These are phyloP conservation scores for Tuber umbilicatum DNA, from an alignment of 495 filamentous ascomycete species.

Conservation along the genomic window DNA sequence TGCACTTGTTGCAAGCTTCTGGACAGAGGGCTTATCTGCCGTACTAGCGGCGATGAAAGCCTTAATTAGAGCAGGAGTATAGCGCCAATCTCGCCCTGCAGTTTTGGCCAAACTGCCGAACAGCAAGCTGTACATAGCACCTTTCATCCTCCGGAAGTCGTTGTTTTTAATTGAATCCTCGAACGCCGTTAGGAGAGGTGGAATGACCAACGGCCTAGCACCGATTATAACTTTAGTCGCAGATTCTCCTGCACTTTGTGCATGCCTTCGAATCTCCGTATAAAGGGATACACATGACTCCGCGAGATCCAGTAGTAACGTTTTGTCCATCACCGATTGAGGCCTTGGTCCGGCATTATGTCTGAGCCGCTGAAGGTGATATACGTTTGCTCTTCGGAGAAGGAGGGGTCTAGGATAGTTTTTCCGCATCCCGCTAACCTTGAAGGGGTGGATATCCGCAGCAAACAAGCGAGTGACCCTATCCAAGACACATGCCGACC, in stretches of 20 bases:
- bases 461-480: conserved; percentile 71
- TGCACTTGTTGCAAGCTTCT: conserved; percentile 74
- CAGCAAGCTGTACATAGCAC: conserved; percentile 79
- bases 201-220: conserved; percentile 77
- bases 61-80: conserved; percentile 74
- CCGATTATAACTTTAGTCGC: conserved; percentile 89
- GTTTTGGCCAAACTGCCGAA: conserved; percentile 87
- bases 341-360: conserved; percentile 84
- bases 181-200: conserved; percentile 69
- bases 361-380: conserved; percentile 84
- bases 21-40: conserved; percentile 88
- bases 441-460: conserved; percentile 83
- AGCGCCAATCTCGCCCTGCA: conserved; percentile 83
- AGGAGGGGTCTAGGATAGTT: conserved; percentile 85
- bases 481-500: conserved; percentile 89
- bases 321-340: conserved; percentile 75
- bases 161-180: conserved; percentile 73
- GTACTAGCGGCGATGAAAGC: conserved; percentile 82
- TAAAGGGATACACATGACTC: conserved; percentile 90
- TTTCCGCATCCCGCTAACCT: conserved; percentile 86
- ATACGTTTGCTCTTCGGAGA: conserved; percentile 82
- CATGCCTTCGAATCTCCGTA: conserved; percentile 87
- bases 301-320: conserved; percentile 77
- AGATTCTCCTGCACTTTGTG: conserved; percentile 84
- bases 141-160: conserved; percentile 87